phyloP scores from a whole-genome alignment of 331 rosid genomes.

The Prunus yedoensis region DNA sequence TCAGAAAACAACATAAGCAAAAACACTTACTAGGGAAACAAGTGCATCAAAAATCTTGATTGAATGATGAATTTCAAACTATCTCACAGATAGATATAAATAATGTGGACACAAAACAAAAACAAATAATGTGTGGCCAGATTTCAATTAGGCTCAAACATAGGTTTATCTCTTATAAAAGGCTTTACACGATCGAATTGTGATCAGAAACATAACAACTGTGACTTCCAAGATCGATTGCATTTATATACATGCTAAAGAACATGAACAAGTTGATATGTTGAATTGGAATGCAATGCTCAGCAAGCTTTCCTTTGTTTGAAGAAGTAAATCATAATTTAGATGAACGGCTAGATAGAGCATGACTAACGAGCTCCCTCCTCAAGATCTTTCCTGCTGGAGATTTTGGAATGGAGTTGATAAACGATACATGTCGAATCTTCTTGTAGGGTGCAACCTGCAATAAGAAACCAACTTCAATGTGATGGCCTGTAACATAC shows the following conservation, averaged over 20 bases:
- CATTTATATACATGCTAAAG: not conserved
- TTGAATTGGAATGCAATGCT: not conserved
- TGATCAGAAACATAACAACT: not conserved
- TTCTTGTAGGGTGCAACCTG: slow-evolving; percentile 96
- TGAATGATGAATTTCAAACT: not conserved
- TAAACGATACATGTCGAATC: slow-evolving; percentile 65
- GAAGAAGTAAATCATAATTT: slow-evolving; percentile 40
- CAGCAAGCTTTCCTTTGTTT: not conserved
- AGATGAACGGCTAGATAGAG: slow-evolving; percentile 46
- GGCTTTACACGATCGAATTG: not conserved
- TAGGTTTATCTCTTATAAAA: not conserved
- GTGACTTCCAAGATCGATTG: not conserved
- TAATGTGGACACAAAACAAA: too few relatives aligned
- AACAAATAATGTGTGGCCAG: too few relatives aligned
- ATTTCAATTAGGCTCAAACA: too few relatives aligned
- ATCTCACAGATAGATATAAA: not conserved
- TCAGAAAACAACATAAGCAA: slow-evolving; percentile 16
- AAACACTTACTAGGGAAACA: slow-evolving; percentile 70
- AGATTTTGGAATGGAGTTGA: slow-evolving; percentile 69
- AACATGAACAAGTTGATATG: not conserved
- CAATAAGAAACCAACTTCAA: slow-evolving; percentile 13
- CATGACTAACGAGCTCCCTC: slow-evolving; percentile 58
- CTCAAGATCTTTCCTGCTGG: slow-evolving; percentile 85
- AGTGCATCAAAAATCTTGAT: slow-evolving; percentile 23
- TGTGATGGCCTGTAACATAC: not conserved